These are phyloP conservation scores for Hygrophorus pudorinus DNA, from an alignment of 768 basidiomycete genomes.

Conservation along the genomic window DNA sequence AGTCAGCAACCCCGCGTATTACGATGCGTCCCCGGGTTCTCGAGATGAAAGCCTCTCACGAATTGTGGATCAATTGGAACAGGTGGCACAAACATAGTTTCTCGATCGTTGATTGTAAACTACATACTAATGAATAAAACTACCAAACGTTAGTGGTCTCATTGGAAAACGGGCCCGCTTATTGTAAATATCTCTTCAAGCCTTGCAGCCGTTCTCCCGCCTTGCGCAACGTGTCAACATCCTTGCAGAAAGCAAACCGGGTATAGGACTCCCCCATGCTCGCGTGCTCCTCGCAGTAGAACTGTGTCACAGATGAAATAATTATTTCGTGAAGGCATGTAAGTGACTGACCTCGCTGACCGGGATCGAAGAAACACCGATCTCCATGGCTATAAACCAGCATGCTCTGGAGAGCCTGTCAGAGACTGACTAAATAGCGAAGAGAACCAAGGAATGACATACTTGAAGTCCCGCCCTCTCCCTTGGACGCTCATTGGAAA, in stretches of 20 bases:
- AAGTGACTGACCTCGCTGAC: slow-evolving; percentile 72
- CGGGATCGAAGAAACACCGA: slow-evolving; percentile 89
- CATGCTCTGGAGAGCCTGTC: slow-evolving; percentile 47
- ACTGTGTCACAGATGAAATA: slow-evolving; percentile 35
- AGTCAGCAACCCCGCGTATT: slow-evolving; percentile 76
- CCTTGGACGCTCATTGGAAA: slow-evolving; percentile 70
- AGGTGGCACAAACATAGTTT: slow-evolving; percentile 7
- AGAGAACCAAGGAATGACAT: slow-evolving; percentile 10
- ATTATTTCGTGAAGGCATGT: not conserved
- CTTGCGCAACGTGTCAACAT: slow-evolving; percentile 66
- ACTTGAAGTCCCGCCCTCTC: slow-evolving; percentile 85
- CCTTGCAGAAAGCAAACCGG: slow-evolving; percentile 95
- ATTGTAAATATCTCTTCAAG: slow-evolving; percentile 48
- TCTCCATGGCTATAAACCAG: slow-evolving; percentile 89
- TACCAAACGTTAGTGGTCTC: no score
- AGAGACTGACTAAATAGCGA: slow-evolving; percentile 1
- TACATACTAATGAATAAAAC: no score
- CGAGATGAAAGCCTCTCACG: slow-evolving; percentile 55
- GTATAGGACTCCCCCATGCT: slow-evolving; percentile 79
- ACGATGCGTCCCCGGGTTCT: slow-evolving; percentile 41
- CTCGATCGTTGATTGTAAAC: no score
- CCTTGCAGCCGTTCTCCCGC: slow-evolving; percentile 79
- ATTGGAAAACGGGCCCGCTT: not conserved
- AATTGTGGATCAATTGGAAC: slow-evolving; percentile 48
- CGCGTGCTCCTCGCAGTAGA: slow-evolving; percentile 85